Percentiles rank a stretch among this genome's conserved stretches.
Conservation (phyloP, 306 rosid genomes). For the Rubus idaeus region DNA sequence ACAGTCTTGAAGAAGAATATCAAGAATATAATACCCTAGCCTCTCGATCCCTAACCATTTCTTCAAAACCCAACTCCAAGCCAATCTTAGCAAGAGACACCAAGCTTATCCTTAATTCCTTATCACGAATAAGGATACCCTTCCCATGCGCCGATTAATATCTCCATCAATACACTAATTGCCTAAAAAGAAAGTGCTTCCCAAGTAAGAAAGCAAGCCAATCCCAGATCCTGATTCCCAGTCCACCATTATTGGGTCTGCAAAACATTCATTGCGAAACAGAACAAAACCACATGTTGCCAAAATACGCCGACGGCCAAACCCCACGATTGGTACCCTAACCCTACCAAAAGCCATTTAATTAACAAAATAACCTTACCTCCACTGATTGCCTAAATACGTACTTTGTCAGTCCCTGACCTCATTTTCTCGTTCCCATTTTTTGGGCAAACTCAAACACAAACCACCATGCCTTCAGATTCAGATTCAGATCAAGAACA, state of each 20-base stretch:
- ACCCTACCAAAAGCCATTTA: background rate
- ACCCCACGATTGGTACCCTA: background rate
- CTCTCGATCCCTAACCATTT: too few species aligned
- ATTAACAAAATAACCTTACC: background rate
- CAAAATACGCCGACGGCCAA: background rate
- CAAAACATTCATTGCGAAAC: background rate
- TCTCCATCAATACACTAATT: background rate
- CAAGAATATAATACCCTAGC: background rate
- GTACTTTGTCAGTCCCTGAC: too few species aligned
- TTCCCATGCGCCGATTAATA: background rate
- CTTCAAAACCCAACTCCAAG: background rate
- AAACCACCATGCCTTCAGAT: background rate
- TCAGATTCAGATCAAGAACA: slow-evolving; percentile 4
- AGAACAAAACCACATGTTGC: background rate
- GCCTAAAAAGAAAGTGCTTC: background rate
- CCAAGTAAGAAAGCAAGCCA: background rate
- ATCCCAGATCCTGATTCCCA: background rate
- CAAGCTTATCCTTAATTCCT: background rate
- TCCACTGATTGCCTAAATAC: background rate
- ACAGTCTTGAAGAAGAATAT: background rate
- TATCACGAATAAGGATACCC: slow-evolving; percentile 1
- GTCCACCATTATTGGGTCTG: background rate
- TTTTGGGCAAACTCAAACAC: background rate
- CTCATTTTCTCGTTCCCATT: background rate
- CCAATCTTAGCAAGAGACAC: background rate